These are phyloP conservation scores for Ilex aquifolium DNA, from an alignment of 257 asterid species.

Conservation along the genomic window DNA sequence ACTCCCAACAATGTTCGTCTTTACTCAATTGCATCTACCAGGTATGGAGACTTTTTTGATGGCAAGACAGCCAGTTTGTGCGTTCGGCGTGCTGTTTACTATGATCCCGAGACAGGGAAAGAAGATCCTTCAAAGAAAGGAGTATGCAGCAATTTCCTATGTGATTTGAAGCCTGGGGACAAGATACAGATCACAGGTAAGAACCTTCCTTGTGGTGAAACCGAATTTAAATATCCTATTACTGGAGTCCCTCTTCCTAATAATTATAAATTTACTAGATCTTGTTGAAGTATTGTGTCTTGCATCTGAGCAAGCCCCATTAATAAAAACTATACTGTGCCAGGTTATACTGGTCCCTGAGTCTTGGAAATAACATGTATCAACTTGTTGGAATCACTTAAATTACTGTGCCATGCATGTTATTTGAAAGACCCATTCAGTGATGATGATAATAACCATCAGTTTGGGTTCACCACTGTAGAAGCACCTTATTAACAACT, in stretches of 20 bases:
- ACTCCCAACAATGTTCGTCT: conserved; percentile 77
- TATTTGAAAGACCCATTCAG: no score
- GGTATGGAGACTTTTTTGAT: conserved; percentile 86
- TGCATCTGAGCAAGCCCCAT: no score
- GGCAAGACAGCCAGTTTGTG: conserved; percentile 88
- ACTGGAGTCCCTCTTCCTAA: neutral
- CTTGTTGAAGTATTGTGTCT: no score
- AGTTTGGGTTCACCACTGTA: no score
- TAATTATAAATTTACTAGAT: neutral
- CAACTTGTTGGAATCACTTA: no score
- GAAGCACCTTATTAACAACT: no score
- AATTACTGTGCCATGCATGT: no score
- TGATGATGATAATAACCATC: no score
- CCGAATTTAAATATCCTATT: neutral
- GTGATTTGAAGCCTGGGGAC: conserved; percentile 89
- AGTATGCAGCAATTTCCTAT: conserved; percentile 84
- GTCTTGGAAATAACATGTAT: no score
- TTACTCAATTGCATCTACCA: conserved; percentile 86
- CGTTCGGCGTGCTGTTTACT: conserved; percentile 89
- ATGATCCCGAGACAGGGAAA: conserved; percentile 84
- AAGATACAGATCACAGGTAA: conserved; percentile 74
- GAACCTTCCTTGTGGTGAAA: neutral
- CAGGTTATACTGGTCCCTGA: no score
- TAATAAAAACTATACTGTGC: no score
- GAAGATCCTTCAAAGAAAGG: conserved; percentile 88